A percentile compares a stretch with the other conserved stretches of the same genome.
phyloP scores from a whole-genome alignment of 164 flowering plant genomes.

The Saururus chinensis region DNA sequence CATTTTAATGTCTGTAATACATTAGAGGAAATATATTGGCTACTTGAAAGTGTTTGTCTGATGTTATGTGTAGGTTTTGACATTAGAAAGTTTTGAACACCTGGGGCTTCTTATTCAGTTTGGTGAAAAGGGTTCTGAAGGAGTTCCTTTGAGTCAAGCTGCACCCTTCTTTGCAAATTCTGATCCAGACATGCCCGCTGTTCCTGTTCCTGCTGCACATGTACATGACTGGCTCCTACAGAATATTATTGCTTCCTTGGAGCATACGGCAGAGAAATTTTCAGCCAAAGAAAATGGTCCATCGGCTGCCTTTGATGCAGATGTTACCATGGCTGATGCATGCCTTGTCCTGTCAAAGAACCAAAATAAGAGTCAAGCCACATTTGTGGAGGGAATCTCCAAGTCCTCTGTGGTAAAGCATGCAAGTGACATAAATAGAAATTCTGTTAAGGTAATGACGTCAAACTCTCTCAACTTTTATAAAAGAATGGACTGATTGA shows the following conservation, averaged over 20 bases:
- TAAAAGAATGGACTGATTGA: no score
- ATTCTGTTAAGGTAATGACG: conserved; percentile 72
- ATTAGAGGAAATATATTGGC: no score
- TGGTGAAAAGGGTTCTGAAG: conserved; percentile 70
- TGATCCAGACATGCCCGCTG: conserved; percentile 98
- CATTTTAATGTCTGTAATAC: no score
- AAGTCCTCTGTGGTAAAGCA: conserved; percentile 77
- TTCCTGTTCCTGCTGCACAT: conserved; percentile 82
- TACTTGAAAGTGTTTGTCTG: background rate
- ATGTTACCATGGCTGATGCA: conserved; percentile 88
- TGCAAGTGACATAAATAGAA: conserved; percentile 71
- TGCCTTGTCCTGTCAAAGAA: conserved; percentile 34
- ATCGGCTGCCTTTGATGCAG: conserved; percentile 56
- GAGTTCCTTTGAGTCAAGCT: conserved; percentile 61
- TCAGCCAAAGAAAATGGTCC: conserved; percentile 77
- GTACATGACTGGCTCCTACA: conserved; percentile 90
- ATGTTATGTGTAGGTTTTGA: conserved; percentile 43
- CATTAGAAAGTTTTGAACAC: conserved; percentile 84
- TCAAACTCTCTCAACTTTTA: background rate
- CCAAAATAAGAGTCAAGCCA: conserved; percentile 48
- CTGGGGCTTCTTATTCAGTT: conserved; percentile 81
- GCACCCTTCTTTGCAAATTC: conserved; percentile 97
- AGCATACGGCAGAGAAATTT: conserved; percentile 53
- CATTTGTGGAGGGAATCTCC: conserved; percentile 77
- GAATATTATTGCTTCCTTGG: conserved; percentile 57